Evolutionary conservation across 768 basidiomycete genomes (phyloP), one percentile per base, ranked within the genome.

Genomic region (Lactarius akahatsu): DNA sequence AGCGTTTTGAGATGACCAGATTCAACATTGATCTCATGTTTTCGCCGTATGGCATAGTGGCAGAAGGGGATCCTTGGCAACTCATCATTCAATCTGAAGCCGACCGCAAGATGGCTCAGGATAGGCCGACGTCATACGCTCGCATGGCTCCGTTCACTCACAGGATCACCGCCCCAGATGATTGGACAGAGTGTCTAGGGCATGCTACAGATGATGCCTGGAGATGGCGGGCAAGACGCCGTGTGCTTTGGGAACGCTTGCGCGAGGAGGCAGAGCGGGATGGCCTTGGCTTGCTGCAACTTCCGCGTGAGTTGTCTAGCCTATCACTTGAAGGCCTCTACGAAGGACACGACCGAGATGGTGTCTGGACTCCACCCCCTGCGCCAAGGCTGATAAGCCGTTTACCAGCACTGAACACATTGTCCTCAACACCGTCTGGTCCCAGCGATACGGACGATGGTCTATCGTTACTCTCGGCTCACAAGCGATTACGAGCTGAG

Each of bases 171-270:
- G 41, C 16, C 10, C 63, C 69, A 18, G 67, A 65, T 8, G 63
- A 69, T 34, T 64, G 69, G 68, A 69, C 69, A 2, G 65, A 66
- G 45, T 55, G 57, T 59, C 30, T 65, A n/a, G 66, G 59, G 23
- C 41, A 56, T 54, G 56, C 61, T 23, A 57, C 52, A 20, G 67
- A 64, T 9, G 63, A 64, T 18, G 67, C 68, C n/a, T 61, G 59
- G 55, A 50, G 63, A 28, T 64, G 63, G 68, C 69, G 69, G 36
- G 63, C 63, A 23, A 60, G 67, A 28, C 69, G 69, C 55, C 62
- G 67, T 28, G 57, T 70, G 57, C 69, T 70, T 62, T 70, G 68
- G 63, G 68, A 70, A 30, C 32, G 62, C 20, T 61, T 60, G 15
- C 67, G 56, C 16, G 67, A 64, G 40, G 69, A 70, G 57, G 69